These are phyloP conservation scores for Osmanthus fragrans DNA, from an alignment of 257 asterid genomes.

Conservation along the genomic window DNA sequence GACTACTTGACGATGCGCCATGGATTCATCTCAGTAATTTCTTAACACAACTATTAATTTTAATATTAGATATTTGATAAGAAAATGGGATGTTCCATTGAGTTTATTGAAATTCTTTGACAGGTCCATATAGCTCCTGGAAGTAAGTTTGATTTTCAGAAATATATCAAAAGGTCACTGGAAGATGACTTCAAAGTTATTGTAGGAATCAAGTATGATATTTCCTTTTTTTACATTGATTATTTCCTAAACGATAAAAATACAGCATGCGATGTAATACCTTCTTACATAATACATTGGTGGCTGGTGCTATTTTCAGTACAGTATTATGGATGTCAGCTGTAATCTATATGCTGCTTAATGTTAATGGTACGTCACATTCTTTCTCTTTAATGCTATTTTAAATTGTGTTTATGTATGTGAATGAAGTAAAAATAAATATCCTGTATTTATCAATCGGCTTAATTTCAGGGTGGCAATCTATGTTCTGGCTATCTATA, in stretches of 20 bases:
- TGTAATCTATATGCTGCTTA: constrained; percentile 70
- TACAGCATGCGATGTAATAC: background rate
- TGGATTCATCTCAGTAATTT: constrained; percentile 84
- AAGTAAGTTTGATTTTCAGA: constrained; percentile 87
- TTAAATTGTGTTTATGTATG: background rate
- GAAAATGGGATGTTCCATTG: constrained; percentile 1
- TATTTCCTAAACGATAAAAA: background rate
- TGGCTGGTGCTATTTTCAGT: constrained; percentile 39
- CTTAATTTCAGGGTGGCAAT: constrained; percentile 63
- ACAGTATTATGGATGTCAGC: constrained; percentile 71
- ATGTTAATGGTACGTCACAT: constrained; percentile 57
- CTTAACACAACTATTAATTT: background rate
- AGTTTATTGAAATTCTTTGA: background rate
- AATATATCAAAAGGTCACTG: constrained; percentile 85
- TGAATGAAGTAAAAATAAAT: background rate
- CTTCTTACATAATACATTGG: constrained; percentile 19
- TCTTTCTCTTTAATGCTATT: background rate
- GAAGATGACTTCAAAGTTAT: constrained; percentile 44
- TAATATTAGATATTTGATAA: background rate
- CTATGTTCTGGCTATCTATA: constrained; percentile 63
- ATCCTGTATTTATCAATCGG: background rate
- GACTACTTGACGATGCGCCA: constrained; percentile 92
- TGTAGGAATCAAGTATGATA: constrained; percentile 79
- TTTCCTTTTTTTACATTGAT: background rate
- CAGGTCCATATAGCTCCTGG: constrained; percentile 98